Evolutionary conservation across 2,329 filamentous ascomycete genomes (phyloP), one percentile per base, ranked within the genome.

Genomic region (Penicillium hordei): DNA sequence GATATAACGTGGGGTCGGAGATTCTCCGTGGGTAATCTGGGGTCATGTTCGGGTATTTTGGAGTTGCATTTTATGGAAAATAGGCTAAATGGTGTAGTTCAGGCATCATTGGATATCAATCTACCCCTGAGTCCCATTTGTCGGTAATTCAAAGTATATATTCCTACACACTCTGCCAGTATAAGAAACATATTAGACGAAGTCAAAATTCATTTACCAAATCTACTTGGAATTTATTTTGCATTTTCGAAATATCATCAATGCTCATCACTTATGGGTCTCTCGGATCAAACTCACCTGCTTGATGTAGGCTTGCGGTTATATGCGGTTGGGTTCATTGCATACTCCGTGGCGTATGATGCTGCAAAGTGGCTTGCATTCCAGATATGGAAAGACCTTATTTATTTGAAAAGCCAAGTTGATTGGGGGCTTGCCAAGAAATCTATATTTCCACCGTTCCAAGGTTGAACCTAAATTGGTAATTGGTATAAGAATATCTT

Each of bases 1-100:
- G 31, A 45, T 31, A 45, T 31, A 45, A 44, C 46, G 48, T 56
- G 52, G 57, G 53, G 52, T 57, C 48, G 57, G 48, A 52, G 29
- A 19, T 48, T 1, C 33, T 52, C 48, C 52, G 53, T 46, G 53
- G 38, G 23, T n/a, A 38, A 31, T 29, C 10, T 48, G 21, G 34
- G 13, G 21, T 8, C 27, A 40, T 25, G 3, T 10, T 13, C 48
- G 48, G 48, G 38, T 57, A 54, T 54, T 12, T 38, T 48, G 15
- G 33, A 19, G 29, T 23, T 42, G 27, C 2, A 38, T 52, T 40
- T 10, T 7, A 33, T 48, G 10, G 10, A 38, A 0, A 42, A 34
- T 48, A 39, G 55, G 43, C 49, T 53, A 53, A 57, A 53, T 40
- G n/a, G 29, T n/a, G 21, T 5, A 3, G 2, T 31, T 21, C 0